phyloP scores from a whole-genome alignment of 2,329 filamentous ascomycete genomes.

The Exophiala viscosa region DNA sequence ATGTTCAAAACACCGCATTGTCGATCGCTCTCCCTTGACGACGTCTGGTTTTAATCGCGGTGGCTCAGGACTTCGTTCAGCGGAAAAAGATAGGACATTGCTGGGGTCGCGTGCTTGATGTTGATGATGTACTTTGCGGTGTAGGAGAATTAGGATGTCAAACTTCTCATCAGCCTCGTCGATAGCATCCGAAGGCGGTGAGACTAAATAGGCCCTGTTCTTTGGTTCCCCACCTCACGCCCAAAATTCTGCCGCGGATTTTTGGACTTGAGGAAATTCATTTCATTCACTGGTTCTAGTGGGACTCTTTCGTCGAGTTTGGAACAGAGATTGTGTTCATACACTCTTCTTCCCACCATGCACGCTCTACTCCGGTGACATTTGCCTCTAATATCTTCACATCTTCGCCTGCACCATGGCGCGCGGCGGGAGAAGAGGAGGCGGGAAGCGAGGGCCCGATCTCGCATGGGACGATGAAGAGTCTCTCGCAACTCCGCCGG shows the following conservation, averaged over 20 bases:
- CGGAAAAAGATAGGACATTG: too few relatives aligned
- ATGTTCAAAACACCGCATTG: neutral
- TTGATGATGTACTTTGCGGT: neutral
- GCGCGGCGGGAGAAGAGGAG: slow-evolving; percentile 31
- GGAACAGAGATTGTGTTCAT: neutral
- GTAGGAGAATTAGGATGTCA: neutral
- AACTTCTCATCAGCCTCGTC: slow-evolving; percentile 4
- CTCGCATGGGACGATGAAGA: slow-evolving; percentile 42
- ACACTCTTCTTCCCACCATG: neutral
- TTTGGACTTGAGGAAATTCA: slow-evolving; percentile 10
- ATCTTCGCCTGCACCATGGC: slow-evolving; percentile 27
- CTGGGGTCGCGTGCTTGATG: neutral
- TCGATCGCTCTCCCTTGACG: too few relatives aligned
- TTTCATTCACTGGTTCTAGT: neutral
- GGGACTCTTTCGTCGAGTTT: neutral
- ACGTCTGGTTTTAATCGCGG: too few relatives aligned
- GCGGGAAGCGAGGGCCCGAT: slow-evolving; percentile 35
- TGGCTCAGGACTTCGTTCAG: too few relatives aligned
- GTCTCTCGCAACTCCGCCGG: slow-evolving; percentile 34
- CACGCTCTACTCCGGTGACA: slow-evolving; percentile 3
- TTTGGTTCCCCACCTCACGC: neutral
- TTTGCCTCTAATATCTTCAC: neutral
- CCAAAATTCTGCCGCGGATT: slow-evolving; percentile 18
- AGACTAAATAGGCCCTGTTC: neutral
- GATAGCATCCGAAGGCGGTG: slow-evolving; percentile 8